Conservation (phyloP, 805 yeast genomes). For the Metschnikowia peoriensis region DNA sequence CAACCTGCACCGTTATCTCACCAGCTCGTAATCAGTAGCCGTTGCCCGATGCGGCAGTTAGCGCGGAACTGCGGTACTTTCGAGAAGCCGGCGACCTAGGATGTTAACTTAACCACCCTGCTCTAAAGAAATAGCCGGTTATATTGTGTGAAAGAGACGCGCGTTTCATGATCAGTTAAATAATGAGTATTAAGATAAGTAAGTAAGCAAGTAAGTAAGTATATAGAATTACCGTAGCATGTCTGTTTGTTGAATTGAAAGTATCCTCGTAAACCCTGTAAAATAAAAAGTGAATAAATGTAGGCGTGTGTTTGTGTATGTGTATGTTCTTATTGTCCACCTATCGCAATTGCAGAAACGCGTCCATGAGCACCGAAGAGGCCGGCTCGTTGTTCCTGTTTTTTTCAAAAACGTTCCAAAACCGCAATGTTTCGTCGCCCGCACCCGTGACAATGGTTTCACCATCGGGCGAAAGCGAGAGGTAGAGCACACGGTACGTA, state of each 20-base stretch:
- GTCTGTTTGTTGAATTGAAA: background rate
- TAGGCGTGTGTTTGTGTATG: too few relatives aligned
- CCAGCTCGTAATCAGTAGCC: background rate
- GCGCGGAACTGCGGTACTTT: background rate
- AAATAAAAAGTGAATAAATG: background rate
- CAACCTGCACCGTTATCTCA: background rate
- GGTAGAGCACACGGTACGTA: conserved; percentile 84
- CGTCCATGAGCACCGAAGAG: conserved; percentile 65
- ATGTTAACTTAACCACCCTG: too few relatives aligned
- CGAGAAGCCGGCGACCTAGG: background rate
- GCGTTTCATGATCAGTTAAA: background rate
- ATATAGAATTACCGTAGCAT: background rate
- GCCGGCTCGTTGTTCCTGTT: conserved; percentile 56
- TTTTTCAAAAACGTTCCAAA: conserved; percentile 93
- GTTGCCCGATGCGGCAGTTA: background rate
- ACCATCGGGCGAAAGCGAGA: conserved; percentile 93
- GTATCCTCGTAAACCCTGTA: background rate
- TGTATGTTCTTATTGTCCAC: background rate
- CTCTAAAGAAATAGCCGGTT: background rate
- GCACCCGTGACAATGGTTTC: conserved; percentile 97
- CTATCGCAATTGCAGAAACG: conserved; percentile 69
- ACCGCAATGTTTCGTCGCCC: conserved; percentile 93
- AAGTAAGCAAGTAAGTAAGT: background rate
- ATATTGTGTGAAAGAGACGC: background rate
- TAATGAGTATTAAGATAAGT: background rate